Base-by-base conservation (phyloP, 345 rosid species). In the Anacardium occidentale region DNA sequence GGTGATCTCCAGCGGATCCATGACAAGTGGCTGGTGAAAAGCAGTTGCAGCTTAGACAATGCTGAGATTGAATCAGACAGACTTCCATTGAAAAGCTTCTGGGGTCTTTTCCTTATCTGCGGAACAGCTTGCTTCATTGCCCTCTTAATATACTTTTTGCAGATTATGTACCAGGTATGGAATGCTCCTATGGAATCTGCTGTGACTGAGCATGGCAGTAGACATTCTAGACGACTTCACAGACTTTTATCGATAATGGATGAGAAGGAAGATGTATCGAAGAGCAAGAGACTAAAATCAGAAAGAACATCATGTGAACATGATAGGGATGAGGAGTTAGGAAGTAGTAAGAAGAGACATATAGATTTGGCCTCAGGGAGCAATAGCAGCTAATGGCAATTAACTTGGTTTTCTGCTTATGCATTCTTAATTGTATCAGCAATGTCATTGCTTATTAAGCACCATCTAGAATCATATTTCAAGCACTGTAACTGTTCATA, bases 1-100 rank as follows among this genome's bases (percentile, higher is more conserved):
- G 99, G 98, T 15, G 98, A 95, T 79, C 88, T 95, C 34, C 98
- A 90, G 78, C 82, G 97, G 71, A 95, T 95, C 77, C 99, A 92
- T 59, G 98, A 94, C 83, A 95, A 92, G 81, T 95, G 99, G 98
- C 81, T 95, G 57, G 78, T 78, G 84, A 78, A 77, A 73, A 87
- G 88, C 70, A 48, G 84, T 20, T 95, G 97, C 87, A 70, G 84
- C 82, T 81, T 83, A 65, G 98, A 95, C 0, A 75, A 69, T 24
- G 72, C 90, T 0, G 91, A 88, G 83, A 55, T 91, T 8, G 98
- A 92, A 69, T 88, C 98, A 44, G 83, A 87, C 77, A 79, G 84
- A 69, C 97, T 95, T 74, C 86, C 91, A 68, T 85, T 92, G 1
- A 82, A 77, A 60, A 92, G 98, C 82, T 95, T 95, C 70, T 86